phyloP scores from a whole-genome alignment of 2,329 filamentous ascomycete genomes.

The Nemania sp. region DNA sequence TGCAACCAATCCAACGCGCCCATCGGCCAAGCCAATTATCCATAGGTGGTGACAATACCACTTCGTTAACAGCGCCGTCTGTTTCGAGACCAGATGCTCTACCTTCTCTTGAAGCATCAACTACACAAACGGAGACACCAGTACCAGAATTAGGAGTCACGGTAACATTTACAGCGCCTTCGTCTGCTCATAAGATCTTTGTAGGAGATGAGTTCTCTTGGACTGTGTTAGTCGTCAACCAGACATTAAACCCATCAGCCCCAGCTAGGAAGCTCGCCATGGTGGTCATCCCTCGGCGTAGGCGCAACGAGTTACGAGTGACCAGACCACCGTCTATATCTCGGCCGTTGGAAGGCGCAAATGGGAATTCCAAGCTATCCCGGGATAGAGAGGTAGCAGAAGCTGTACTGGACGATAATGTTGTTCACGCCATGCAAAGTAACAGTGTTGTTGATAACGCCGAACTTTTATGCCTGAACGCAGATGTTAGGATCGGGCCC shows the following conservation, averaged over 20 bases:
- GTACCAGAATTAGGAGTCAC: conserved; percentile 76
- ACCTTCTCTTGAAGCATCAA: conserved; percentile 68
- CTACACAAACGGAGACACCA: conserved; percentile 58
- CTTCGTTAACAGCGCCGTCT: conserved; percentile 68
- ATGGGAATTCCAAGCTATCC: conserved; percentile 35
- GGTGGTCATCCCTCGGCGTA: conserved; percentile 73
- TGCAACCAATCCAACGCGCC: conserved; percentile 69
- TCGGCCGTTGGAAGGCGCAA: conserved; percentile 48
- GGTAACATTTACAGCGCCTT: conserved; percentile 77
- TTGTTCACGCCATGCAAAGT: conserved; percentile 78
- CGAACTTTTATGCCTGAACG: conserved; percentile 79
- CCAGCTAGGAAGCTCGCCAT: conserved; percentile 76
- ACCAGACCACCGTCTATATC: conserved; percentile 66
- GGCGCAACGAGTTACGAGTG: conserved; percentile 67
- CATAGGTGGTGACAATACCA: conserved; percentile 66
- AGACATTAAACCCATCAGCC: conserved; percentile 59
- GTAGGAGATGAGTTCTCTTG: conserved; percentile 77
- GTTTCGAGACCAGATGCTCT: conserved; percentile 70
- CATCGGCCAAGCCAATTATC: conserved; percentile 74
- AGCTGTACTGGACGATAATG: conserved; percentile 77
- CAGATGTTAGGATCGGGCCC: conserved; percentile 79
- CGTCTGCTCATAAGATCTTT: conserved; percentile 60
- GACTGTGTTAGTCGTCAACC: conserved; percentile 82
- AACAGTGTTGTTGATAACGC: conserved; percentile 71
- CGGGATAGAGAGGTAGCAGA: conserved; percentile 64